phyloP scores from a whole-genome alignment of 371 early-diverging fungal species.

The Sanchytrium tribonematis region DNA sequence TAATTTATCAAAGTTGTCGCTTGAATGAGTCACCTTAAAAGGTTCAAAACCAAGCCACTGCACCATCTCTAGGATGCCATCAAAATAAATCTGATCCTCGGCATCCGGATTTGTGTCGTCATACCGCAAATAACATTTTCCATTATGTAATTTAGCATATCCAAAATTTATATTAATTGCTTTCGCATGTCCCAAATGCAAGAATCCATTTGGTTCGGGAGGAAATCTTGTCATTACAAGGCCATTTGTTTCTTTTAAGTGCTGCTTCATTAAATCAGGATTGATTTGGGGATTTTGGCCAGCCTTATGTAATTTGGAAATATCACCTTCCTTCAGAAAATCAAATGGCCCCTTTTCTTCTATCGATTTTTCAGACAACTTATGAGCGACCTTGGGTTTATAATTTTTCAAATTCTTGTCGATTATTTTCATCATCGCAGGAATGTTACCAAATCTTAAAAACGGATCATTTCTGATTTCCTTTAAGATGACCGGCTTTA shows the following conservation, averaged over 20 bases:
- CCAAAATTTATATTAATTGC: conserved; percentile 98
- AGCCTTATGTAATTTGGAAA: conserved; percentile 72
- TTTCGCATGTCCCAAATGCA: conserved; percentile 99
- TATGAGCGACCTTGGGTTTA: too few relatives aligned
- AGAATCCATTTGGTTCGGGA: conserved; percentile 96
- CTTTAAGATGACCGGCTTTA: too few relatives aligned
- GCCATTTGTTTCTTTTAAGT: conserved; percentile 76
- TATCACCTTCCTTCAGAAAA: conserved; percentile 82
- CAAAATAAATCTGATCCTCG: conserved; percentile 85
- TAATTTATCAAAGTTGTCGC: conserved; percentile 83
- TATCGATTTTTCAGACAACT: too few relatives aligned
- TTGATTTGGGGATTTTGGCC: conserved; percentile 93
- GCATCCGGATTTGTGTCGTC: conserved; percentile 99
- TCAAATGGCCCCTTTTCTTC: too few relatives aligned
- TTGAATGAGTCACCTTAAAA: conserved; percentile 75
- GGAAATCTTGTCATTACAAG: conserved; percentile 96
- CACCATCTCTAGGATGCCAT: conserved; percentile 77
- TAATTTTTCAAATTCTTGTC: too few relatives aligned
- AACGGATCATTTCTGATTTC: too few relatives aligned
- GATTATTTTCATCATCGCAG: too few relatives aligned
- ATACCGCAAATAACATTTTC: conserved; percentile 80
- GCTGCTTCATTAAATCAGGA: conserved; percentile 61
- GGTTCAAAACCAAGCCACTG: conserved; percentile 95
- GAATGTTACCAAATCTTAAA: too few relatives aligned
- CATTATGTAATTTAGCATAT: conserved; percentile 73